phyloP scores from a whole-genome alignment of 108 stramenopile genomes.

The Fistulifera pelliculosa region DNA sequence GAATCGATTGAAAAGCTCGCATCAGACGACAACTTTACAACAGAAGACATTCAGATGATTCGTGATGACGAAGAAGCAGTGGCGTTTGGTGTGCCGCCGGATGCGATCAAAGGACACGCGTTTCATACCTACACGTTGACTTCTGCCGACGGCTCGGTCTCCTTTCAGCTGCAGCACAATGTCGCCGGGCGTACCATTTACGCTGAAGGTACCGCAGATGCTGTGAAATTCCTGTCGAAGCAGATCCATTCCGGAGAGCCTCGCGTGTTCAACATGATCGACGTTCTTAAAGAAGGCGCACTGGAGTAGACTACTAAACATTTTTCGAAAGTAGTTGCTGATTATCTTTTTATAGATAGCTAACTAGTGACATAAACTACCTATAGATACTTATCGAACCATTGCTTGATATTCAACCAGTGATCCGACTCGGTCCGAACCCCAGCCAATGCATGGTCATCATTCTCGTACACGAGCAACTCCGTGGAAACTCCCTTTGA shows the following conservation, averaged over 20 bases:
- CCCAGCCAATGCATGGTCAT: slow-evolving; percentile 64
- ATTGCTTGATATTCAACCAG: slow-evolving; percentile 68
- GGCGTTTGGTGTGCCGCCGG: slow-evolving; percentile 91
- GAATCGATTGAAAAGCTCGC: slow-evolving; percentile 65
- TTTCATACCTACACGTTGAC: slow-evolving; percentile 96
- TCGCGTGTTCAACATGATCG: slow-evolving; percentile 81
- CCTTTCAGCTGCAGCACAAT: slow-evolving; percentile 96
- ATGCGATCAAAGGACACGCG: slow-evolving; percentile 90
- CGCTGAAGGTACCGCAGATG: slow-evolving; percentile 98
- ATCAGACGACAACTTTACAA: slow-evolving; percentile 59
- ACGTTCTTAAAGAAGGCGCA: slow-evolving; percentile 77
- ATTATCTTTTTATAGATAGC: neutral
- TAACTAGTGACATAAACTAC: no score
- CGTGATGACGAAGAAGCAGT: slow-evolving; percentile 73
- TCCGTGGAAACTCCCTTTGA: slow-evolving; percentile 46
- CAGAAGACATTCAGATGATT: slow-evolving; percentile 86
- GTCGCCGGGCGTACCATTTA: slow-evolving; percentile 94
- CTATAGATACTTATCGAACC: slow-evolving; percentile 63
- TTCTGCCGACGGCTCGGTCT: slow-evolving; percentile 83
- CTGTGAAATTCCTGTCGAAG: slow-evolving; percentile 86
- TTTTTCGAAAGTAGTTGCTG: neutral
- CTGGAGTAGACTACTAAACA: slow-evolving; percentile 42
- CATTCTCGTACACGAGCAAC: slow-evolving; percentile 66
- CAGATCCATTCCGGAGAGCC: slow-evolving; percentile 63
- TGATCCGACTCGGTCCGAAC: slow-evolving; percentile 67